Conservation (phyloP, 2,329 filamentous ascomycete species). For the Fusarium fujikuroi region DNA sequence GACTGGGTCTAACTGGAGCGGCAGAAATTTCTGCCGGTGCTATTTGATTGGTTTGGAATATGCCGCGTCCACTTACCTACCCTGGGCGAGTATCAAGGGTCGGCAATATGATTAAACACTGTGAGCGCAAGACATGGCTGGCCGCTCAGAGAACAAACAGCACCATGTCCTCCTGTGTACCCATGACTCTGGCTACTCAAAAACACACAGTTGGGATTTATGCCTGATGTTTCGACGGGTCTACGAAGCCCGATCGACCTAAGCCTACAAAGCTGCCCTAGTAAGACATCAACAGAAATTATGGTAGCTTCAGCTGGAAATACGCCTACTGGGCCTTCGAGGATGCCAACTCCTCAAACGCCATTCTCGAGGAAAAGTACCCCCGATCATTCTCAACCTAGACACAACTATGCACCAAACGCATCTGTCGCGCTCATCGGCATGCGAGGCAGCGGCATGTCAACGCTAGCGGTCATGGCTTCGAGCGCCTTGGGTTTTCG, state of each 20-base stretch:
- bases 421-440: constrained; percentile 3
- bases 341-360: not conserved
- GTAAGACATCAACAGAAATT: too few species aligned
- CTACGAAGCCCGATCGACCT: too few species aligned
- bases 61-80: not conserved
- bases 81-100: not conserved
- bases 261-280: too few species aligned
- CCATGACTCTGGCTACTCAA: not conserved
- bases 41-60: not conserved
- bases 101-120: not conserved
- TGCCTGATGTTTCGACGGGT: rapidly evolving
- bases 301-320: too few species aligned
- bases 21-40: constrained; percentile 4
- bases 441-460: constrained; percentile 8
- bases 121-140: not conserved
- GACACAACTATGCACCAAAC: not conserved
- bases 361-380: not conserved
- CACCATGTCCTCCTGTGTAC: not conserved
- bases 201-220: rapidly evolving
- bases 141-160: not conserved
- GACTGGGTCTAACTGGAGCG: not conserved
- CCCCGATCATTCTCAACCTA: not conserved
- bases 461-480: constrained; percentile 1
- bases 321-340: too few species aligned
- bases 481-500: not conserved